Evolutionary conservation across 108 stramenopile genomes (phyloP), one percentile per base, ranked within the genome.

Genomic region (Mediolabrus comicus): DNA sequence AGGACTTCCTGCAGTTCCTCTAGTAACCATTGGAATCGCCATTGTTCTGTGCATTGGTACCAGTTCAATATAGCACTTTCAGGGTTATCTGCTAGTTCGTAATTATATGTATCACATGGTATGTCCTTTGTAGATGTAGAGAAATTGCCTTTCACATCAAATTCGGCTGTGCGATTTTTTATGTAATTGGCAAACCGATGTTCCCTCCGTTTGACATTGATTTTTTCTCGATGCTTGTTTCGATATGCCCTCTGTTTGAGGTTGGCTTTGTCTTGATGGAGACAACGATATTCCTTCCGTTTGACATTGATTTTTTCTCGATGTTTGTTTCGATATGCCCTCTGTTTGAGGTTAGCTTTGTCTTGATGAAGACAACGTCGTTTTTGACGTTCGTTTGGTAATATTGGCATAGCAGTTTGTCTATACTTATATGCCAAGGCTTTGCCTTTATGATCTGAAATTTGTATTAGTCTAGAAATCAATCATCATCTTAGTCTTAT

Each of bases 1-100:
- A n/a, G n/a, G n/a, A n/a, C n/a, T n/a, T 62, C 61, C 22, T 62
- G 61, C 8, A 62, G 10, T 10, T 62, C 61, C 6, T 62, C 61
- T 24, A 62, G 19, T 12, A 35, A 16, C 61, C 61, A 62, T 41
- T 62, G 34, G 7, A 62, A 16, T 4, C 61, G 35, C 61, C 61
- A 62, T 7, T 38, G 35, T 38, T 16, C 34, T 4, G 16, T 31
- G 30, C 34, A 62, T 38, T 41, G 61, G 16, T 62, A 41, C 61
- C 61, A 62, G 24, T 62, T 62, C 34, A 62, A 22, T 12, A 62
- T 27, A 22, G 13, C 61, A 24, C 35, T 24, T 62, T 62, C 61
- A 9, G 61, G 61, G 10, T 17, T 38, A 9, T 35, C 11, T 38
- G n/a, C 8, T 17, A 62, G 28, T 41, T 62, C 61, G 38, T 62